Base-by-base conservation (phyloP, 331 rosid species). In the Spiraea crenata region DNA sequence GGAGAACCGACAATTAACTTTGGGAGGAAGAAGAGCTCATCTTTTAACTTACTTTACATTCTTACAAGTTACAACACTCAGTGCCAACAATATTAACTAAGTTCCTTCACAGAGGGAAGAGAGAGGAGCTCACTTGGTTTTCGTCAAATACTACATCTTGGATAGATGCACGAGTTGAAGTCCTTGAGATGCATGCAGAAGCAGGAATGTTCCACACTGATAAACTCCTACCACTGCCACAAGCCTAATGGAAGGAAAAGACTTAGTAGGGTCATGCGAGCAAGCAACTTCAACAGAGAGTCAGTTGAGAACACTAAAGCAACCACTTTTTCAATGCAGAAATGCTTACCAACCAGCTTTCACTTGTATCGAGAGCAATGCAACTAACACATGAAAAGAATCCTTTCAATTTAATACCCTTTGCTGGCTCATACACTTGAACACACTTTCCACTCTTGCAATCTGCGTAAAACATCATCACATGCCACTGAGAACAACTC, bases 181-280 rank as follows among this genome's bases (percentile, higher is more conserved):
- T 82, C 55, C 68, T 87, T 60, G 90, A 87, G 74, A 89, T 51
- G 68, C 93, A 84, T 80, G 89, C 98, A 58, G 92, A 85, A 61
- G 98, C 93, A 60, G 91, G 88, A 76, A 93, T 95, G 76, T 90
- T 93, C 97, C 98, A 89, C 70, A 93, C 84, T 34, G 95, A 93
- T 79, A 93, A 75, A 84, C 91, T 80, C 69, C 79, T 86, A 68
- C 92, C 96, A 72, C 83, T 81, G 67, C 96, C 78, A 77, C 95
- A 93, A 69, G 93, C 97, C 98, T 93, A 71, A 25, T 9, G 41
- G 44, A 83, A 57, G 58, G 25, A 57, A 9, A 31, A 4, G 42
- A 46, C 17, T 37, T 37, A 48, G 11, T 48, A 74, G 49, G 62
- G 62, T 69, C 45, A 74, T 35, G 64, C 65, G 48, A 59, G 31